Evolutionary conservation across 2,329 filamentous ascomycete species (phyloP).

Genomic region (Colletotrichum karsti): DNA sequence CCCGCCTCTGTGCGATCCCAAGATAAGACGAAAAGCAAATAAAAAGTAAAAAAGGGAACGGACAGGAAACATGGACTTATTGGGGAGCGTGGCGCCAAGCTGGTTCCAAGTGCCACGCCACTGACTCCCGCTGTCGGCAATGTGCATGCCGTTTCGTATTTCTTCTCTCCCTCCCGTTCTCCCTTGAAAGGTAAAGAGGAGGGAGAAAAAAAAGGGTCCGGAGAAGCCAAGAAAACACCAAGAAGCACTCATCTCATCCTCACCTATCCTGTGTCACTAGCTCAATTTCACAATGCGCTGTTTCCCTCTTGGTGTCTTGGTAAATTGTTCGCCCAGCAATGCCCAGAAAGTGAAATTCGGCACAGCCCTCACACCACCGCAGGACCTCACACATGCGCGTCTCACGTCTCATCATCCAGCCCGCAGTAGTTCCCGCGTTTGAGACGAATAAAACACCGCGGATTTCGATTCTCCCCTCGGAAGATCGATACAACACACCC

Average conservation of each 20-base stretch:
- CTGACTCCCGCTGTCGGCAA: background rate
- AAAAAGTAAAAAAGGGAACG: background rate
- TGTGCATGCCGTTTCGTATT: background rate
- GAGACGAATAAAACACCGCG: background rate
- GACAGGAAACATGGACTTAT: too few relatives aligned
- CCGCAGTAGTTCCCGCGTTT: too few relatives aligned
- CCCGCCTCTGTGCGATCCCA: background rate
- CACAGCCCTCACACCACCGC: background rate
- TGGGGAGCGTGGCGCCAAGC: background rate
- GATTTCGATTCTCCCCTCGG: too few relatives aligned
- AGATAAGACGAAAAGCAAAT: background rate
- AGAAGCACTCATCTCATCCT: background rate
- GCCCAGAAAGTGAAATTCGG: background rate
- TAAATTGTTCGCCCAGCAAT: background rate
- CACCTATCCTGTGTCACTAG: background rate
- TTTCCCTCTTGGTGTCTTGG: background rate
- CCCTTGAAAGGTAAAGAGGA: too few relatives aligned
- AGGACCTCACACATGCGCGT: background rate
- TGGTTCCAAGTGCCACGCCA: background rate
- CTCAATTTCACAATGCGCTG: too few relatives aligned
- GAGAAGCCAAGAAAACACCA: background rate
- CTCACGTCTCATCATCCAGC: background rate
- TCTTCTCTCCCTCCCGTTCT: background rate
- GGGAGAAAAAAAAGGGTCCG: too few relatives aligned
- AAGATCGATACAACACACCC: too few relatives aligned